A percentile compares a stretch with the other conserved stretches of the same genome.
These are phyloP conservation scores for Exophiala xenobiotica DNA, from an alignment of 2,329 filamentous ascomycete species.

Conservation along the genomic window DNA sequence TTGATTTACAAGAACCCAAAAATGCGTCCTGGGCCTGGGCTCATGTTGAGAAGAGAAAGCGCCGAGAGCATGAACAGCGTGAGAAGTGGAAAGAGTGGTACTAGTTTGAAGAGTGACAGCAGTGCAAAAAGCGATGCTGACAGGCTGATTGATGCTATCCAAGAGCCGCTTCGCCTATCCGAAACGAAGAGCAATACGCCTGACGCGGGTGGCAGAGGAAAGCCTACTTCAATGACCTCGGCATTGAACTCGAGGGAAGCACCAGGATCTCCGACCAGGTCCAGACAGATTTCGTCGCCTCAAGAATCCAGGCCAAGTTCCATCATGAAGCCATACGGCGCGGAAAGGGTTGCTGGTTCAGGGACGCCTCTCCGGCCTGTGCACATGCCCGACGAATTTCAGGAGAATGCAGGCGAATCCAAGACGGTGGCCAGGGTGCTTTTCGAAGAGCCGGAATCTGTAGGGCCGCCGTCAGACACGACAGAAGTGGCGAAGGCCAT, in stretches of 20 bases:
- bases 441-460: slow-evolving; percentile 17
- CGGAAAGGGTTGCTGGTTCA: slow-evolving; percentile 36
- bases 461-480: slow-evolving; percentile 10
- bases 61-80: slow-evolving; percentile 37
- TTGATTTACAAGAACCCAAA: slow-evolving; percentile 34
- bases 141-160: slow-evolving; percentile 44
- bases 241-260: neutral
- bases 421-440: slow-evolving; percentile 12
- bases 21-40: slow-evolving; percentile 23
- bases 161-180: slow-evolving; percentile 36
- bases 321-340: slow-evolving; percentile 27
- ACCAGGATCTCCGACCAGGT: slow-evolving; percentile 1
- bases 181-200: slow-evolving; percentile 1
- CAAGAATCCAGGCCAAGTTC: slow-evolving; percentile 26
- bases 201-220: neutral
- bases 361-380: slow-evolving; percentile 37
- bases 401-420: slow-evolving; percentile 6
- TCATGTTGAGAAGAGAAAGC: slow-evolving; percentile 33
- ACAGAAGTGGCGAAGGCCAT: slow-evolving; percentile 5
- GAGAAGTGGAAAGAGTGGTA: slow-evolving; percentile 29
- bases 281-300: slow-evolving; percentile 20
- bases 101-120: slow-evolving; percentile 29
- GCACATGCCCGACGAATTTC: slow-evolving; percentile 32
- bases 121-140: slow-evolving; percentile 40
- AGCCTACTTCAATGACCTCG: neutral